Evolutionary conservation across 371 early-diverging fungal species (phyloP), one percentile per base, ranked within the genome.

Genomic region (Mucor velutinosus): DNA sequence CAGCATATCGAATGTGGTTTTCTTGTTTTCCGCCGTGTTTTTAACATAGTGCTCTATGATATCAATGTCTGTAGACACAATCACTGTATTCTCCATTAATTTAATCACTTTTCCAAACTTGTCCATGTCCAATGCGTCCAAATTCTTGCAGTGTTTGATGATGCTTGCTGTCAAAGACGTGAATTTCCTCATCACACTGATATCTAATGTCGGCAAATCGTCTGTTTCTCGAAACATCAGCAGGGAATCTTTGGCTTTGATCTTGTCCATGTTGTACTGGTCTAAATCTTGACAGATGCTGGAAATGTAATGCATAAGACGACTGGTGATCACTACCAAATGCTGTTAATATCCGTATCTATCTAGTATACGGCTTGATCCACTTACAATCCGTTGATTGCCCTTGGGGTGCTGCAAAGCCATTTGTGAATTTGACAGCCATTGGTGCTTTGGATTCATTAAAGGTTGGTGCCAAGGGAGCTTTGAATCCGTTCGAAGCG

Each of bases 41-140:
- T 67, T 65, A 14, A 27, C 53, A 55, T 65, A 70, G 23, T 62
- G 43, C 0, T 65, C 69, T 6, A 71, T 65, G 1, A 66, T 53
- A 37, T 75, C 75, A 3, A 68, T n/a, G 23, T 75, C 75, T 11
- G 66, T 32, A 4, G 66, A 32, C 3, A 58, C 47, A 29, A 49
- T 51, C 0, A 75, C 39, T 7, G 63, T 53, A 21, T 75, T 67
- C 35, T 71, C 75, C 68, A 75, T 68, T 11, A 70, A 19, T 25
- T 65, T 65, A 15, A 75, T 57, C 3, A 75, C 56, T 37, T 67
- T 70, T 1, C 68, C 62, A 39, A 67, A 67, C 27, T 67, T 53
- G 0, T 41, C 56, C 53, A 59, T 62, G 45, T 73, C 69, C 0
- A 69, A 32, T n/a, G 59, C 23, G 11, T 69, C 69, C 2, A 66